These are phyloP conservation scores for Hymenoscyphus fructigenus DNA, from an alignment of 2,329 filamentous ascomycete genomes.

Conservation along the genomic window DNA sequence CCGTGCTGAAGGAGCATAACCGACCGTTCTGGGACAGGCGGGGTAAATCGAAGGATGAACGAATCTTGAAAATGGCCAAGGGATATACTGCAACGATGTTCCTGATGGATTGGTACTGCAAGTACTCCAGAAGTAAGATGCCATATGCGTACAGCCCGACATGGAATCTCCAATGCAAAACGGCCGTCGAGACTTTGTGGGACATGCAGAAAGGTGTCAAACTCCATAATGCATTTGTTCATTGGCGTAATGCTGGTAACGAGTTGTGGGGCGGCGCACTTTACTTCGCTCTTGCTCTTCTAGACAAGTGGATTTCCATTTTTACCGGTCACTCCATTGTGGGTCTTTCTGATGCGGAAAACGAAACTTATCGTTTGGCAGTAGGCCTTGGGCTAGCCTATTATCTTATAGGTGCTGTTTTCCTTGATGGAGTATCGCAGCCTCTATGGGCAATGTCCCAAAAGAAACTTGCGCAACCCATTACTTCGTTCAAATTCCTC, in stretches of 20 bases:
- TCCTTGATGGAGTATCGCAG: slow-evolving; percentile 51
- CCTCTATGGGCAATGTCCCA: slow-evolving; percentile 41
- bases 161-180: slow-evolving; percentile 56
- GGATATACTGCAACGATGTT: slow-evolving; percentile 44
- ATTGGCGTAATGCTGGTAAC: slow-evolving; percentile 55
- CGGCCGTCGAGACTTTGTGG: slow-evolving; percentile 51
- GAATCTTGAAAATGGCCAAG: slow-evolving; percentile 50
- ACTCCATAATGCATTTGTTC: slow-evolving; percentile 56
- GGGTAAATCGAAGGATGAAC: slow-evolving; percentile 43
- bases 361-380: slow-evolving; percentile 26
- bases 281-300: slow-evolving; percentile 53
- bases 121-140: slow-evolving; percentile 42
- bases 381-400: slow-evolving; percentile 57
- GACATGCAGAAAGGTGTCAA: slow-evolving; percentile 54
- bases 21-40: slow-evolving; percentile 42
- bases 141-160: slow-evolving; percentile 44
- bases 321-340: slow-evolving; percentile 44
- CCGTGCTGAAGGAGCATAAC: slow-evolving; percentile 31
- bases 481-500: slow-evolving; percentile 40
- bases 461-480: slow-evolving; percentile 46
- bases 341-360: slow-evolving; percentile 37
- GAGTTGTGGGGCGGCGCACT: slow-evolving; percentile 45
- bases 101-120: slow-evolving; percentile 36
- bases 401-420: slow-evolving; percentile 56
- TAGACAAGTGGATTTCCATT: slow-evolving; percentile 54